phyloP scores from a whole-genome alignment of 345 rosid genomes.

The Lagerstroemia speciosa region DNA sequence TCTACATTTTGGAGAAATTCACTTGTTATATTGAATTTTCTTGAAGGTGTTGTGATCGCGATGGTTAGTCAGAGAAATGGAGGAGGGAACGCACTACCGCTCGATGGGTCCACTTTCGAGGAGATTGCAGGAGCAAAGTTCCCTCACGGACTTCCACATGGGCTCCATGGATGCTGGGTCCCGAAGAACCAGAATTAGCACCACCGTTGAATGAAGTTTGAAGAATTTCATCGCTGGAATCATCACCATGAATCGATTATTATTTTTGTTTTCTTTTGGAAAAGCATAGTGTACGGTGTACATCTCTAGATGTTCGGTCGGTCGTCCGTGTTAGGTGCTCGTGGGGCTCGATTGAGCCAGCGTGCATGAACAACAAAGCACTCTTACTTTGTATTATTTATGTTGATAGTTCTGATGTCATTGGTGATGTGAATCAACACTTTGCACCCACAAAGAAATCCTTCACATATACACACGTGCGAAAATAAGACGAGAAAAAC shows the following conservation, averaged over 20 bases:
- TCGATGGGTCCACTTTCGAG: constrained; percentile 74
- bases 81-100: constrained; percentile 62
- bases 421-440: not conserved
- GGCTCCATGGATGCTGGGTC: constrained; percentile 95
- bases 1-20: not conserved
- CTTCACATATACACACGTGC: not conserved
- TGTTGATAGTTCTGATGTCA: too few relatives aligned
- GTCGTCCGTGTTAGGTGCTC: not conserved
- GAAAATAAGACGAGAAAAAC: not conserved
- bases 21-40: not conserved
- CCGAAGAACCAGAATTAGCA: constrained; percentile 26
- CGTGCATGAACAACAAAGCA: too few relatives aligned
- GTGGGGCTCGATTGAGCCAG: not conserved
- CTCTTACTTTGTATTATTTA: too few relatives aligned
- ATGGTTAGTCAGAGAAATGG: constrained; percentile 74
- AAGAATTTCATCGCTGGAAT: not conserved
- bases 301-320: not conserved
- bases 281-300: not conserved
- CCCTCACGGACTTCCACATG: constrained; percentile 90
- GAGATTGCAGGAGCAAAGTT: constrained; percentile 92
- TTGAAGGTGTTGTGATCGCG: constrained; percentile 74
- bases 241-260: not conserved
- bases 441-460: not conserved
- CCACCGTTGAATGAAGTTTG: not conserved
- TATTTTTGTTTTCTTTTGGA: not conserved